Conservation (phyloP, 1,284 basidiomycete species). For the Pseudozyma hubeiensis region DNA sequence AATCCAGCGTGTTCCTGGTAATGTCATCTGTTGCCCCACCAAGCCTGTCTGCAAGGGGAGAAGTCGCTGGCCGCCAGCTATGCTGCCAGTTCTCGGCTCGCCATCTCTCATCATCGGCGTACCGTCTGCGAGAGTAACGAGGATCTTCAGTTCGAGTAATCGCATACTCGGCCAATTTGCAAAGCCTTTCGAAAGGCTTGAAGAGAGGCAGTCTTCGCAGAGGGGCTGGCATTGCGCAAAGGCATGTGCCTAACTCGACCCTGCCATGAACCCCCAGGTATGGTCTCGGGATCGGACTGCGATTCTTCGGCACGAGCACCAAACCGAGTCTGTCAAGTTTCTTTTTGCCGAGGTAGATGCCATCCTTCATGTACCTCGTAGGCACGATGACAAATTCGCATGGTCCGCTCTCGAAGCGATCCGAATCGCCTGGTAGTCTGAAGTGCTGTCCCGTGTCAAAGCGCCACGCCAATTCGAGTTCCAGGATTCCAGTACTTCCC, state of each 20-base stretch:
- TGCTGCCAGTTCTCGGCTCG: no score
- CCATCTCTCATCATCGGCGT: not conserved
- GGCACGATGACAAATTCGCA: conserved; percentile 19
- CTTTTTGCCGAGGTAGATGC: not conserved
- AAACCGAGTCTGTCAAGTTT: not conserved
- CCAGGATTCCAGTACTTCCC: not conserved
- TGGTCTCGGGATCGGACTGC: not conserved
- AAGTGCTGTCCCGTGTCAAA: not conserved
- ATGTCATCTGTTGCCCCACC: no score
- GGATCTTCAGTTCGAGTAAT: not conserved
- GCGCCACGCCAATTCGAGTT: not conserved
- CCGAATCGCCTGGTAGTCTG: not conserved
- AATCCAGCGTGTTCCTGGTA: no score
- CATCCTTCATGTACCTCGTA: not conserved
- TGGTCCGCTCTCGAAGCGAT: not conserved
- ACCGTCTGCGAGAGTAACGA: not conserved
- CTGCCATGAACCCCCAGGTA: not conserved
- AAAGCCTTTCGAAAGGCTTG: conserved; percentile 7
- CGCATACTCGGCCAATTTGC: conserved; percentile 3
- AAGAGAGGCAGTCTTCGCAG: fast-evolving
- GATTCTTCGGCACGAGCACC: not conserved
- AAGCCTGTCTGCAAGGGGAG: no score
- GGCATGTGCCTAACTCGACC: not conserved
- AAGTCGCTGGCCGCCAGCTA: no score
- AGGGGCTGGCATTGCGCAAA: not conserved